Conservation (phyloP, 1,284 basidiomycete genomes). For the Cryptococcus sp. region DNA sequence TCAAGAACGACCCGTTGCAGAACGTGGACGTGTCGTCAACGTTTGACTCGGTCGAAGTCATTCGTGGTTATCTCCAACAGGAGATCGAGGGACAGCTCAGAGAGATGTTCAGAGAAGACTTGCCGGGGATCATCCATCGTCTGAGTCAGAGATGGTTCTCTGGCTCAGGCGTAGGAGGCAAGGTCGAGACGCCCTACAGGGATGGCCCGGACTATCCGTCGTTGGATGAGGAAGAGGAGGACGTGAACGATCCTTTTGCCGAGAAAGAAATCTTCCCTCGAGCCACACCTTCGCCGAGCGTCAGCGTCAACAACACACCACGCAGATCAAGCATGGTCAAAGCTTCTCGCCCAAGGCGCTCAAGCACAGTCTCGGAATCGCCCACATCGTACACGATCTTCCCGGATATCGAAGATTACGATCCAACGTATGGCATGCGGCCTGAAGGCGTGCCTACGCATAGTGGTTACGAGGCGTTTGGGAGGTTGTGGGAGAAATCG, state of each 20-base stretch:
- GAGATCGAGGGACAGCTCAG: slow-evolving; percentile 97
- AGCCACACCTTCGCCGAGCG: slow-evolving; percentile 37
- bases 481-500: slow-evolving; percentile 63
- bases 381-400: slow-evolving; percentile 60
- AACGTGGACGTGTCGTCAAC: slow-evolving; percentile 97
- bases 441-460: slow-evolving; percentile 76
- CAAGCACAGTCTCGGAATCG: slow-evolving; percentile 42
- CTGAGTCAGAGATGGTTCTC: slow-evolving; percentile 87
- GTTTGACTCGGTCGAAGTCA: slow-evolving; percentile 96
- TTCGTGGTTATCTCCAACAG: slow-evolving; percentile 92
- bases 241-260: slow-evolving; percentile 27
- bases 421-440: slow-evolving; percentile 96
- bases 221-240: slow-evolving; percentile 58
- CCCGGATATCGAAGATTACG: slow-evolving; percentile 86
- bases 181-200: slow-evolving; percentile 51
- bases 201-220: slow-evolving; percentile 25
- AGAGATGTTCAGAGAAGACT: slow-evolving; percentile 96
- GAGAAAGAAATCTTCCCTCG: slow-evolving; percentile 47
- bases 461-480: slow-evolving; percentile 52
- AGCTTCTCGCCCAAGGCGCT: slow-evolving; percentile 18
- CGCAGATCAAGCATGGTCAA: slow-evolving; percentile 16
- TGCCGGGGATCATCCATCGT: slow-evolving; percentile 95
- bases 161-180: slow-evolving; percentile 45
- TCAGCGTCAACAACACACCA: slow-evolving; percentile 27
- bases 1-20: slow-evolving; percentile 99